Base-by-base conservation (phyloP, 345 rosid genomes). In the Fremontodendron californicum region DNA sequence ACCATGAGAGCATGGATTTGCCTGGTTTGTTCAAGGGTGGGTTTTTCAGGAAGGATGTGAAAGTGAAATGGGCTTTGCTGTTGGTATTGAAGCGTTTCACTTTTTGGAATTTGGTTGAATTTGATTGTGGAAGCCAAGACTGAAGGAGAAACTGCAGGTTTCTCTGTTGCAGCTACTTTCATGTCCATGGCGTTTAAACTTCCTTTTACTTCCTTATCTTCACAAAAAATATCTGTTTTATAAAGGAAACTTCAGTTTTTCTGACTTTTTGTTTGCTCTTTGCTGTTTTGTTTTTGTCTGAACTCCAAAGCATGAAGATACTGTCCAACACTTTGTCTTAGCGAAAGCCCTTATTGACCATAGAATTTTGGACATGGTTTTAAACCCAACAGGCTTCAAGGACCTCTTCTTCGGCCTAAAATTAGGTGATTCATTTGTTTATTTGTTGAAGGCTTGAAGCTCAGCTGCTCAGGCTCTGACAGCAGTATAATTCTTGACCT, bases 1-100 rank as follows among this genome's bases (percentile, higher is more conserved):
- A 84, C 78, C 19, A 79, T 42, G 48, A 58, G 77, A 69, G 86
- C 87, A 76, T 82, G 86, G 43, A 54, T 66, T 66, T 81, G 82
- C 82, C 75, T 70, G 71, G 84, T 75, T 55, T 77, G 80, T 31
- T 82, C 73, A 74, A 82, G 80, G 40, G 71, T 69, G 31, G 78
- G 42, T 2, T 48, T n/a, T n/a, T n/a, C n/a, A n/a, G n/a, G n/a
- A n/a, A n/a, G n/a, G n/a, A n/a, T n/a, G n/a, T n/a, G n/a, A n/a
- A 29, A 4, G 33, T 35, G 35, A 46, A 45, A 77, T 8, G 67
- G 18, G 49, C 8, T 39, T 60, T 67, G 48, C 21, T 35, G 70
- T 4, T 46, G 61, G 55, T 3, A 27, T 45, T 39, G 63, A 27
- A 46, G 60, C 0, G 21, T 49, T 39, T 39, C 70, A 7, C 23